A percentile compares a stretch with the other conserved stretches of the same genome.
phyloP scores from a whole-genome alignment of 2,329 filamentous ascomycete genomes.

The Pestalotiopsis sp. region DNA sequence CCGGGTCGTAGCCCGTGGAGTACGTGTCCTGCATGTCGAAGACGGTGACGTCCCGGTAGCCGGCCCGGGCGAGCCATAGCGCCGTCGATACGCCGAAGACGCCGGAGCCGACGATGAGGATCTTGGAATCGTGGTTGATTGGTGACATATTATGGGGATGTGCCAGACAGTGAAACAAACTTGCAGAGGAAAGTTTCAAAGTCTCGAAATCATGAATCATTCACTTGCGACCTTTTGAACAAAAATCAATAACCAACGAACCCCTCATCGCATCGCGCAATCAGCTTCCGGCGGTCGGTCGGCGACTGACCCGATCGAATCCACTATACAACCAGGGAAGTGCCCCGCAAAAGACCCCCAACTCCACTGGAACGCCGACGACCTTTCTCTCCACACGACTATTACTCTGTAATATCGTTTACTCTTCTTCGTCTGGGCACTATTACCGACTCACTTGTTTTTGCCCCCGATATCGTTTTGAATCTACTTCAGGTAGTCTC shows the following conservation, averaged over 20 bases:
- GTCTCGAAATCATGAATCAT: background rate
- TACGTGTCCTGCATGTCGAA: slow-evolving; percentile 50
- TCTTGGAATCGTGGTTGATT: slow-evolving; percentile 21
- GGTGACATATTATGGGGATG: background rate
- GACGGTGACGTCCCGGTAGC: slow-evolving; percentile 49
- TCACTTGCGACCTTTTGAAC: background rate
- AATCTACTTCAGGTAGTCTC: slow-evolving; percentile 68
- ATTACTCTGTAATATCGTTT: background rate
- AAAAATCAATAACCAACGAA: background rate
- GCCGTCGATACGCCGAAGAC: slow-evolving; percentile 45
- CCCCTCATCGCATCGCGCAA: background rate
- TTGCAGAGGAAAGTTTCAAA: background rate
- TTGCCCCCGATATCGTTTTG: slow-evolving; percentile 65
- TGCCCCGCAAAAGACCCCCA: background rate
- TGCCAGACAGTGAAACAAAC: background rate
- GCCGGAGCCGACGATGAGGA: slow-evolving; percentile 44
- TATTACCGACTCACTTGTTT: slow-evolving; percentile 64
- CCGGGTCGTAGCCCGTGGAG: slow-evolving; percentile 41
- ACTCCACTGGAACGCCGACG: background rate
- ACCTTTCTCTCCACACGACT: background rate
- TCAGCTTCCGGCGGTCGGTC: background rate
- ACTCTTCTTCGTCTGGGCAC: background rate
- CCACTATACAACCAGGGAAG: background rate
- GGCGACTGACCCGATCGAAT: background rate
- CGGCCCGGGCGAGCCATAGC: slow-evolving; percentile 43